Percentiles rank a stretch among this genome's conserved stretches.
phyloP scores from a whole-genome alignment of 352 stramenopile species.

The Pythium brassicae region DNA sequence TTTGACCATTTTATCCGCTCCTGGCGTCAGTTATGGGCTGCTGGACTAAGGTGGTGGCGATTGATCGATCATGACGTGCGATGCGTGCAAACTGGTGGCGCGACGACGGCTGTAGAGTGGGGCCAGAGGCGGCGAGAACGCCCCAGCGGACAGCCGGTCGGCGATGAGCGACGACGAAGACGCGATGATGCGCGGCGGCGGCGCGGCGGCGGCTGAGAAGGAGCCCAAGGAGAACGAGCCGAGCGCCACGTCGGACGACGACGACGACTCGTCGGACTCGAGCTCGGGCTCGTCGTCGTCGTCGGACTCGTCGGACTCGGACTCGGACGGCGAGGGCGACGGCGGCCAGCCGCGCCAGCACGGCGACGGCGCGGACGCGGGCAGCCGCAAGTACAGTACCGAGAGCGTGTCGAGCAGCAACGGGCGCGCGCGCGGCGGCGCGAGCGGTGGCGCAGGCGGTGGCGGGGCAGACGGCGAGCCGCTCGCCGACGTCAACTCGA shows the following conservation, averaged over 20 bases:
- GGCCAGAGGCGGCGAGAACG: too few relatives aligned
- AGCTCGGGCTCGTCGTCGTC: slow-evolving; percentile 66
- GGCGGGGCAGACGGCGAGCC: slow-evolving; percentile 20
- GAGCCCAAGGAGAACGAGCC: slow-evolving; percentile 19
- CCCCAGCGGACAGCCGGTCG: neutral
- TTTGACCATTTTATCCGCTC: neutral
- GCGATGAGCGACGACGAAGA: slow-evolving; percentile 27
- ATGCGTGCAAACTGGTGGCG: too few relatives aligned
- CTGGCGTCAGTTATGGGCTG: neutral
- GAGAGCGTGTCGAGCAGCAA: slow-evolving; percentile 22
- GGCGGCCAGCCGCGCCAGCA: slow-evolving; percentile 14
- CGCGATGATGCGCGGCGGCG: slow-evolving; percentile 8
- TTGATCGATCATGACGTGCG: neutral
- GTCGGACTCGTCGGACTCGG: slow-evolving; percentile 76
- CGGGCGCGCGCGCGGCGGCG: slow-evolving; percentile 9
- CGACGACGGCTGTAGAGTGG: too few relatives aligned
- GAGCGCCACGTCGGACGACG: slow-evolving; percentile 70
- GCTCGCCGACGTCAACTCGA: slow-evolving; percentile 66
- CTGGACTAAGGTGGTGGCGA: neutral
- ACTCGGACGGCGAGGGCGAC: slow-evolving; percentile 47
- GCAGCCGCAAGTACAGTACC: slow-evolving; percentile 35
- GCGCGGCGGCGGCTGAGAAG: slow-evolving; percentile 17
- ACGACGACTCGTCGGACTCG: slow-evolving; percentile 72
- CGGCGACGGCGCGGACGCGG: slow-evolving; percentile 12
- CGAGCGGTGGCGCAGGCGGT: too few relatives aligned